Percentiles rank a stretch among this genome's conserved stretches.
Conservation (phyloP, 176 grass and related monocot species). For the Pharus latifolius region DNA sequence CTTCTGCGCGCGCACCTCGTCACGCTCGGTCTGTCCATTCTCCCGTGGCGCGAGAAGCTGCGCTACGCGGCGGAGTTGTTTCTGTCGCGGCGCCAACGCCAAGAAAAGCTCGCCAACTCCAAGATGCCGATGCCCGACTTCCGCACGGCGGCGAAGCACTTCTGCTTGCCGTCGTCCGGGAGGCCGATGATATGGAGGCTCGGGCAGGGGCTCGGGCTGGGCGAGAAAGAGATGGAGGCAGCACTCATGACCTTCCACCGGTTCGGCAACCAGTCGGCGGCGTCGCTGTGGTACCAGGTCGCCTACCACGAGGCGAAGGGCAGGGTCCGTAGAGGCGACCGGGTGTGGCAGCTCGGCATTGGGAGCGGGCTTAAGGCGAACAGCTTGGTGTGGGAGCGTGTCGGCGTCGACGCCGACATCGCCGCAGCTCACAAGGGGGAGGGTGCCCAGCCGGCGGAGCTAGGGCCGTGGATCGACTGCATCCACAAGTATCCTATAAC, state of each 20-base stretch:
- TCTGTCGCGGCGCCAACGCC: neutral
- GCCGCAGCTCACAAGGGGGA: neutral
- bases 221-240: constrained; percentile 50
- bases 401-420: neutral
- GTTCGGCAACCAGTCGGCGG: constrained; percentile 78
- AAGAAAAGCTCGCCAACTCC: neutral
- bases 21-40: constrained; percentile 30
- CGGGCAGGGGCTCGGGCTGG: constrained; percentile 42
- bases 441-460: neutral
- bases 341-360: constrained; percentile 60
- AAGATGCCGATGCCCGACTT: constrained; percentile 31
- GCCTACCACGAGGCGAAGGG: constrained; percentile 56
- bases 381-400: constrained; percentile 39
- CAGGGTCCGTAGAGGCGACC: constrained; percentile 29
- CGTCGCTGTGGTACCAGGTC: constrained; percentile 84
- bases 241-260: constrained; percentile 64
- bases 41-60: constrained; percentile 55
- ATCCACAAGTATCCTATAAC: constrained; percentile 31
- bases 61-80: constrained; percentile 3
- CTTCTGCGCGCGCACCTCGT: constrained; percentile 42
- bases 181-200: constrained; percentile 51
- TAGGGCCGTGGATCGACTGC: constrained; percentile 35
- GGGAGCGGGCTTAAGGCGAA: constrained; percentile 64
- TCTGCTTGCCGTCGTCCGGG: constrained; percentile 59
- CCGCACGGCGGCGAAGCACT: constrained; percentile 35